Evolutionary conservation across 805 yeast genomes (phyloP).

Genomic region (Cyberlindnera xylosilytica): DNA sequence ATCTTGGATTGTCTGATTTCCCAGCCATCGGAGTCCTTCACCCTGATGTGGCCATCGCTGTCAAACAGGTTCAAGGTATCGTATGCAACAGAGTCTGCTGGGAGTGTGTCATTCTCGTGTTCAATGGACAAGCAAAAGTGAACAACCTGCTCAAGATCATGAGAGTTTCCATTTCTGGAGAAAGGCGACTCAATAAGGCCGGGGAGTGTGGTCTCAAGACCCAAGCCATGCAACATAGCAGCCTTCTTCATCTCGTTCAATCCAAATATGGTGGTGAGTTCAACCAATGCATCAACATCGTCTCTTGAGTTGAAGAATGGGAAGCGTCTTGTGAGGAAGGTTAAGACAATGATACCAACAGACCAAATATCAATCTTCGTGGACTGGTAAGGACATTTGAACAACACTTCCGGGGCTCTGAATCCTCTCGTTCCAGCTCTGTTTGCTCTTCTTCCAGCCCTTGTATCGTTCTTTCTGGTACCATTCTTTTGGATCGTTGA

Average conservation of each 20-base stretch:
- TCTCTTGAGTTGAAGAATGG: conserved; percentile 94
- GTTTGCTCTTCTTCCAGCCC: conserved; percentile 90
- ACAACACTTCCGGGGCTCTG: conserved; percentile 75
- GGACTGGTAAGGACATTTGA: conserved; percentile 50
- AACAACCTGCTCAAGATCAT: conserved; percentile 35
- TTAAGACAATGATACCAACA: conserved; percentile 72
- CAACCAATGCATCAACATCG: conserved; percentile 88
- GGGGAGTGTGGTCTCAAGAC: conserved; percentile 64
- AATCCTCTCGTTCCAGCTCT: conserved; percentile 93
- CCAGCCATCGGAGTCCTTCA: conserved; percentile 5
- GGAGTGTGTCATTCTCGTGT: conserved; percentile 55
- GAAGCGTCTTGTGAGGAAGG: conserved; percentile 74
- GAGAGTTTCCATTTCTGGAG: background rate
- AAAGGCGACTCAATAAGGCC: conserved; percentile 34
- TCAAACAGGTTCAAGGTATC: conserved; percentile 50
- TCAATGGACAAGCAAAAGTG: conserved; percentile 43
- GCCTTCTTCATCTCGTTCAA: conserved; percentile 64
- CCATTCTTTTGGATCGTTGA: conserved; percentile 42
- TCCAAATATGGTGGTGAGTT: conserved; percentile 81
- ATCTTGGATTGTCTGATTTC: conserved; percentile 9
- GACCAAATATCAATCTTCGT: conserved; percentile 82
- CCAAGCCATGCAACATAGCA: conserved; percentile 85
- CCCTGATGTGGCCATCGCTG: conserved; percentile 7
- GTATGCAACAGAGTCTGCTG: conserved; percentile 67
- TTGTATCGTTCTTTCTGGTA: conserved; percentile 79